Base-by-base conservation (phyloP, 257 asterid genomes). In the Scutellaria galericulata region DNA sequence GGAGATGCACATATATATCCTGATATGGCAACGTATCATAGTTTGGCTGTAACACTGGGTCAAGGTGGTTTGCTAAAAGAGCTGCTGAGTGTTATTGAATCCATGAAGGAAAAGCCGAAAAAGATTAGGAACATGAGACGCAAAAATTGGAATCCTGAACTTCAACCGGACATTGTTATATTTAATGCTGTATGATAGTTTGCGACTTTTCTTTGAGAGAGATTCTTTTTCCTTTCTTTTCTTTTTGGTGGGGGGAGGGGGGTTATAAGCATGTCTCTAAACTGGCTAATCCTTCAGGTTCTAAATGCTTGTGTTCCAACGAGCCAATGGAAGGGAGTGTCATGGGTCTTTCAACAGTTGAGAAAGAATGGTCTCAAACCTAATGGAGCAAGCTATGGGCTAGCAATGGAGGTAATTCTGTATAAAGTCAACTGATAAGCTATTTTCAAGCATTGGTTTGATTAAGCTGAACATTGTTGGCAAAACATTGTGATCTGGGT, bases 291-390 rank as follows among this genome's bases (percentile, higher is more conserved):
- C 74, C 70, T 75, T 62, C 68, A 94, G 98, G 90, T 94, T 78
- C 78, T 94, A 44, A 94, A 94, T 86, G 98, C 98, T 13, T 94
- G 99, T 74, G 98, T 91, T 64, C 78, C 89, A 7, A 79, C 86
- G 42, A 82, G 87, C 77, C 98, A 92, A 76, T 95, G 98, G 99
- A 95, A 79, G 82, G 99, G 99, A 66, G 99, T 95, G 18, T 85
- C 86, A 5, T 92, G 99, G 99, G 99, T 90, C 45, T 91, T 91
- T 84, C 90, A 91, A 60, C 90, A 95, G 88, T 14, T 95, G 82
- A 91, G 99, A 73, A 91, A 84, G 80, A 77, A 71, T 41, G 88
- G 95, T 64, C 88, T 89, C 64, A 83, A 82, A 75, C 97, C 99
- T 65, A 87, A 92, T 77, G 97, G 96, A 76, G 93, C 99, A 71